Conservation (phyloP, 257 asterid species). For the Pogostemon cablin region DNA sequence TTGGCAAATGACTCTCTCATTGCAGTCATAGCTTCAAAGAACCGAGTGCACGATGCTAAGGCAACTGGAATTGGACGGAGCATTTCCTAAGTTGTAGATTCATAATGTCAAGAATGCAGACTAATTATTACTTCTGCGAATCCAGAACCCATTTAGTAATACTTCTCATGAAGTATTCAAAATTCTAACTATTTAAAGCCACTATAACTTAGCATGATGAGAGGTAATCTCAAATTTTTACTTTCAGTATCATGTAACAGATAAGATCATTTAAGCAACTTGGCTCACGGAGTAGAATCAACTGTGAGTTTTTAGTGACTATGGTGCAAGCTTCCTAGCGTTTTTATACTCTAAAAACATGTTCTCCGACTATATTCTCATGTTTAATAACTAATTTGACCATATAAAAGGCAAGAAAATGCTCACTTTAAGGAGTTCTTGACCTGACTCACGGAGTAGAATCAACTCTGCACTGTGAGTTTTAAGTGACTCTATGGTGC, state of each 20-base stretch:
- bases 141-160: neutral
- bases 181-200: neutral
- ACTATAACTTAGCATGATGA: neutral
- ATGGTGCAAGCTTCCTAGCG: no score
- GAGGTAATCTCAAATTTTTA: neutral
- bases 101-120: constrained; percentile 21
- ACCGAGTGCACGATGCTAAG: constrained; percentile 92
- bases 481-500: no score
- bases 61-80: constrained; percentile 98
- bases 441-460: no score
- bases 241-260: neutral
- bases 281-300: no score
- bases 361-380: no score
- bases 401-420: no score
- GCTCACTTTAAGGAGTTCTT: no score
- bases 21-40: constrained; percentile 96
- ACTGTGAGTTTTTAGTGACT: no score
- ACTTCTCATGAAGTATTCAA: neutral
- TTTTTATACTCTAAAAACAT: no score
- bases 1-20: constrained; percentile 91
- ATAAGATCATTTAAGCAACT: no score
- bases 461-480: no score
- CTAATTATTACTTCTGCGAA: neutral
- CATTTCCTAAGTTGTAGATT: constrained; percentile 65
- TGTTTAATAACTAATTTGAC: no score